Conservation (phyloP, 371 early-diverging fungal species). For the Mortierella sp. region DNA sequence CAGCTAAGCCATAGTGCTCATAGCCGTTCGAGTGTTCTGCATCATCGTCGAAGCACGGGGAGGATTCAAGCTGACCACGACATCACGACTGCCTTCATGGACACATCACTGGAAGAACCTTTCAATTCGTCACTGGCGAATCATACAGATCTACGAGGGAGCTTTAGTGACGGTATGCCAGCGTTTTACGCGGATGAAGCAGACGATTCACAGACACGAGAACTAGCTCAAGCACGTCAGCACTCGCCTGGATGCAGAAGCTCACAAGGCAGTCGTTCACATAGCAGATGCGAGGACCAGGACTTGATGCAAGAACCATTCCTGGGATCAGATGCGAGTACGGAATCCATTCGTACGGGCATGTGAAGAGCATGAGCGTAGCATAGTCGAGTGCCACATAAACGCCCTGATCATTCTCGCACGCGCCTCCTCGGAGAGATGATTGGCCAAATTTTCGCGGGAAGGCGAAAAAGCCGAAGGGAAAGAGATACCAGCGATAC, state of each 20-base stretch:
- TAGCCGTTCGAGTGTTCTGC: conserved; percentile 19
- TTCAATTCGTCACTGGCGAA: conserved; percentile 10
- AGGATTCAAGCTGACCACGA: conserved; percentile 21
- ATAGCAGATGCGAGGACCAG: no score
- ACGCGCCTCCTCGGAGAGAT: no score
- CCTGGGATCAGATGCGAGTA: no score
- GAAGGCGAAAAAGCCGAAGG: no score
- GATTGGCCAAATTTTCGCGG: no score
- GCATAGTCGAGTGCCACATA: no score
- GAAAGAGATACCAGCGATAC: no score
- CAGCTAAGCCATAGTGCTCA: conserved; percentile 23
- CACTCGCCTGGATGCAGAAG: conserved; percentile 6
- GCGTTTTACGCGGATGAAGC: conserved; percentile 41
- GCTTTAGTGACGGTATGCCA: conserved; percentile 48
- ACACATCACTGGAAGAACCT: conserved; percentile 23
- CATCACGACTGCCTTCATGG: conserved; percentile 10
- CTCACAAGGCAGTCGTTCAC: neutral
- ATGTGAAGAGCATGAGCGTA: no score
- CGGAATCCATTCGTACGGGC: no score
- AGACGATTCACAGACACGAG: neutral
- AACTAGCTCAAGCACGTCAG: neutral
- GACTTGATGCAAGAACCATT: no score
- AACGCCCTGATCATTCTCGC: no score
- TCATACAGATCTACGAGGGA: conserved; percentile 14
- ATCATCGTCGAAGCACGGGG: conserved; percentile 34